These are phyloP conservation scores for Crithidia bombi DNA, from an alignment of 208 protist genomes.

Conservation along the genomic window DNA sequence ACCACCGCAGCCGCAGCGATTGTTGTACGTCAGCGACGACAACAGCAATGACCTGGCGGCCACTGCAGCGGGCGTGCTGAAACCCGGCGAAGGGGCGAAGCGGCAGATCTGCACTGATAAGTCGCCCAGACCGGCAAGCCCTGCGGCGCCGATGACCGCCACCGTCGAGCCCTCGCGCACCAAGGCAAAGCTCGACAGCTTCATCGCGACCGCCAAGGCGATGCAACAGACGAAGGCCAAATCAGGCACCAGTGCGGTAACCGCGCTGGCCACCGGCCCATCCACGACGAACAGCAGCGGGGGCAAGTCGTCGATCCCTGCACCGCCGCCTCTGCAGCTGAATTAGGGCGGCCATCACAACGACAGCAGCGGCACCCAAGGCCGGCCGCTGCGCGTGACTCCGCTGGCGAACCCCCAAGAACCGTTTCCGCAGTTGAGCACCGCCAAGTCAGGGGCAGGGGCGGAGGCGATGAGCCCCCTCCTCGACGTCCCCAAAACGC, in stretches of 20 bases:
- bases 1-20: not conserved
- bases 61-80: not conserved
- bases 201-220: conserved; percentile 7
- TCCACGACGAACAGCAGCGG: not conserved
- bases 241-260: too few species aligned
- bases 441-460: not conserved
- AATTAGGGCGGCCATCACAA: not conserved
- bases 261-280: not conserved
- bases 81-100: not conserved
- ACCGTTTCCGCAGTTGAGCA: not conserved
- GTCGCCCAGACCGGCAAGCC: not conserved
- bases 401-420: not conserved
- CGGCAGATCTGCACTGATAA: not conserved
- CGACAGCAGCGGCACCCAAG: too few species aligned
- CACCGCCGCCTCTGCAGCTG: conserved; percentile 6
- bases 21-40: not conserved
- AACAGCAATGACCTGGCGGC: not conserved
- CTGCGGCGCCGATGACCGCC: not conserved
- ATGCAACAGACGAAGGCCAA: too few species aligned
- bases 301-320: conserved; percentile 2
- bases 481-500: not conserved
- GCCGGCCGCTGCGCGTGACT: not conserved
- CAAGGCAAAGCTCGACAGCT: conserved; percentile 16
- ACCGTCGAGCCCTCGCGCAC: conserved; percentile 8
- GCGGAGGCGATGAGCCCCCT: not conserved